Conservation (phyloP, 257 asterid genomes). For the Plantago elongata region DNA sequence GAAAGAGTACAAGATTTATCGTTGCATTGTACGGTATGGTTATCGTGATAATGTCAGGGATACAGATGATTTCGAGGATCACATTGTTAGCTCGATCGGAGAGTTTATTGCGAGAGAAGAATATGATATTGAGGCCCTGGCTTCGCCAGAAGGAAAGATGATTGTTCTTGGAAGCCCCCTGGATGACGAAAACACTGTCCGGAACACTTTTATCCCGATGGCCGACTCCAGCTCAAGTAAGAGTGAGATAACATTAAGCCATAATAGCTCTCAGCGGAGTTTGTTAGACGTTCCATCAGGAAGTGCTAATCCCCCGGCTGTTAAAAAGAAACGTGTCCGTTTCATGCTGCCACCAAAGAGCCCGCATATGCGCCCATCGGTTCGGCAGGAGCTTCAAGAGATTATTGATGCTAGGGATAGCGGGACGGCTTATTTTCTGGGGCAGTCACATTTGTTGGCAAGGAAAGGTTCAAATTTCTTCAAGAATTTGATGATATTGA, state of each 20-base stretch:
- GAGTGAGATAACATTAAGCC: constrained; percentile 10
- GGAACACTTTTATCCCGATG: constrained; percentile 48
- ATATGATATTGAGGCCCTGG: constrained; percentile 36
- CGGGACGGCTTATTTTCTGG: constrained; percentile 82
- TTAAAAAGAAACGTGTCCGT: constrained; percentile 45
- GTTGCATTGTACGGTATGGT: constrained; percentile 79
- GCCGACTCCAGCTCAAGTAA: constrained; percentile 17
- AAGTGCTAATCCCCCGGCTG: constrained; percentile 17
- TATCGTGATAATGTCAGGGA: constrained; percentile 63
- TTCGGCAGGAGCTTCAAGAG: constrained; percentile 65
- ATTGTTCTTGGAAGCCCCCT: constrained; percentile 49
- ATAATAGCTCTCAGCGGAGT: constrained; percentile 25
- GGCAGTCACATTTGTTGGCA: constrained; percentile 63
- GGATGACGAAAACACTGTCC: constrained; percentile 47
- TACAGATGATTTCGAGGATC: constrained; percentile 72
- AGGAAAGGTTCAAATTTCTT: constrained; percentile 60
- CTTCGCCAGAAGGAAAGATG: constrained; percentile 63
- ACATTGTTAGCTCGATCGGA: constrained; percentile 71
- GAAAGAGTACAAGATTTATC: constrained; percentile 56
- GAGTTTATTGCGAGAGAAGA: constrained; percentile 67
- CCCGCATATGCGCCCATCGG: constrained; percentile 44
- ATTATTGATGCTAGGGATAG: constrained; percentile 78
- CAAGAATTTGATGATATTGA: constrained; percentile 51
- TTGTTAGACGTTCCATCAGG: constrained; percentile 25
- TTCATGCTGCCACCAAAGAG: constrained; percentile 57